Evolutionary conservation across 805 yeast genomes (phyloP).

Genomic region (Isabelozyma rhagii): DNA sequence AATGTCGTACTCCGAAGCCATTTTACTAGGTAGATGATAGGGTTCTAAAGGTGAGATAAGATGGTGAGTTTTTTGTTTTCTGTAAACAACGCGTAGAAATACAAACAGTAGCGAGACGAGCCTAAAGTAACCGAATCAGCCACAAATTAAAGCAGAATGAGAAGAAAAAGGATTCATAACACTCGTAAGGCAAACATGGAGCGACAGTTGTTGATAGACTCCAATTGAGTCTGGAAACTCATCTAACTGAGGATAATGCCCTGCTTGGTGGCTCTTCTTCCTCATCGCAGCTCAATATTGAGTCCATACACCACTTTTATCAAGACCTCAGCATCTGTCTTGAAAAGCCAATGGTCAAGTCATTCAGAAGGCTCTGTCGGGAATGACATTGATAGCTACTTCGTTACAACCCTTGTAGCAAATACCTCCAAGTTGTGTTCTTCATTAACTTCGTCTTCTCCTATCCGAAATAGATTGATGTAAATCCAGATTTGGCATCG

Average conservation of each 20-base stretch:
- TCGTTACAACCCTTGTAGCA: neutral
- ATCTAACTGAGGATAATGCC: too few relatives aligned
- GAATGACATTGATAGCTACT: neutral
- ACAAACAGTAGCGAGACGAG: neutral
- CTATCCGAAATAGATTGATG: neutral
- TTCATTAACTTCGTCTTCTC: neutral
- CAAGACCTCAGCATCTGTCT: too few relatives aligned
- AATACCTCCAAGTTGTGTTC: neutral
- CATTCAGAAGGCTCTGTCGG: too few relatives aligned
- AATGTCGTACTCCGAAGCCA: slow-evolving; percentile 12
- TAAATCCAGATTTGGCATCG: neutral
- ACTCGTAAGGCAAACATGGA: too few relatives aligned
- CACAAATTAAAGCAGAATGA: neutral
- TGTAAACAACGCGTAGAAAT: neutral
- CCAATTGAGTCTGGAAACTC: too few relatives aligned
- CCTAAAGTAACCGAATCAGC: neutral
- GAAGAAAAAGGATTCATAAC: too few relatives aligned
- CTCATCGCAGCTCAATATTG: too few relatives aligned
- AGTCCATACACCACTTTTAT: too few relatives aligned
- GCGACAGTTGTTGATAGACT: too few relatives aligned
- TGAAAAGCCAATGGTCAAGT: too few relatives aligned
- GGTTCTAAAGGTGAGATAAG: neutral
- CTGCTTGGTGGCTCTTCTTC: too few relatives aligned
- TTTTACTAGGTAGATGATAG: neutral
- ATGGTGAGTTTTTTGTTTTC: neutral